Evolutionary conservation across 139 green algal genomes (phyloP), one percentile per base, ranked within the genome.

Genomic region (Micractinium conductrix): DNA sequence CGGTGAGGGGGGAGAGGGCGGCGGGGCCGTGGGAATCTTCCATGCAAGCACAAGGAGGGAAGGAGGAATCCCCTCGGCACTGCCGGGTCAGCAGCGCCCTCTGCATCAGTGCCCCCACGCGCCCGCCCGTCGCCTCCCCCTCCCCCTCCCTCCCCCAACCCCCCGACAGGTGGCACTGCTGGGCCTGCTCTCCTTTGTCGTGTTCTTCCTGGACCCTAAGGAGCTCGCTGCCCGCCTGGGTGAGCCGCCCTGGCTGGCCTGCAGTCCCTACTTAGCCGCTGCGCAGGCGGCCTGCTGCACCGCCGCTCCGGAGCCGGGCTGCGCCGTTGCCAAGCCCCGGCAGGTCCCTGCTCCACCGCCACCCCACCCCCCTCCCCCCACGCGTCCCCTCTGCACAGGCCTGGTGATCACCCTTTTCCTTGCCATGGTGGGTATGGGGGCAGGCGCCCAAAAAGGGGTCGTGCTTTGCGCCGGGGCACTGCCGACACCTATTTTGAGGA

Each of bases 121-220:
- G 1, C 10, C 68, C 16, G 68, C 37, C 68, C 26, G 53, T n/a
- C n/a, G n/a, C 68, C 68, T 35, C 35, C 67, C 67, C 44, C 5
- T 28, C 67, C 5, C 28, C 17, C 67, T 74, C 28, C 17, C n/a
- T 6, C 37, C 28, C 67, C 70, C 22, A 2, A 30, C 30, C 73
- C 45, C 40, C 2, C 38, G 24, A 40, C 78, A 84, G 78, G 63
- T 84, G 17, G 19, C 38, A 26, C 78, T 84, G 62, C 78, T 84
- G 62, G 78, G 78, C 42, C n/a, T 84, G 78, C 62, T 84, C 40
- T 84, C 78, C 63, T 75, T 84, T 26, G 43, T 84, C 10, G 78
- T 84, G n/a, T 84, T 84, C 78, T 84, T 84, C 78, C 67, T 84
- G 63, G 62, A 84, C 17, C 45, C 44, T 5, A 74, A n/a, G n/a